Base-by-base conservation (phyloP, 306 rosid species). In the Leucaena leucocephala region DNA sequence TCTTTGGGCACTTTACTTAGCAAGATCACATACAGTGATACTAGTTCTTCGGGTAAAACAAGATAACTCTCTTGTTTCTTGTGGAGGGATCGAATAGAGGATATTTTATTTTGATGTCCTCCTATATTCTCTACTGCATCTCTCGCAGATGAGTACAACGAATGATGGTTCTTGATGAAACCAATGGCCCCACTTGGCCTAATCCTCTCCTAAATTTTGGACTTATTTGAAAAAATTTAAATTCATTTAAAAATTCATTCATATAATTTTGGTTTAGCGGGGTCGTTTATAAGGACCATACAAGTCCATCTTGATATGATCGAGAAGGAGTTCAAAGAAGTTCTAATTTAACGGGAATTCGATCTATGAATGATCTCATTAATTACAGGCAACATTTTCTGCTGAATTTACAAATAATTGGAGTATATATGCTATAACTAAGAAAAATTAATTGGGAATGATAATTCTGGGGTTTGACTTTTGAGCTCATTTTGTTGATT, bases 51-150 rank as follows among this genome's bases (percentile, higher is more conserved):
- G 7, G 8, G 2, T 11, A 61, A 33, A 61, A 61, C 40, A 4
- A 61, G 40, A 12, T 11, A 59, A 59, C 39, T 27, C 27, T 1
- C 2, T 73, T 40, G 65, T 49, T 52, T 65, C 69, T 65, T 65
- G 83, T 73, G 16, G 62, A 42, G 69, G 75, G 38, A 39, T 38
- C 73, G 22, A 8, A 40, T 40, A 9, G 36, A 17, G 58, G 40
- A 80, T 52, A 80, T 64, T 27, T 27, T 27, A 27, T 27, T 80
- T 42, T 33, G 55, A 14, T 16, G 14, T 34, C 8, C 8, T 7
- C 1, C 27, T 2, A 1, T 46, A 52, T 63, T 7, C 45, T 2
- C 62, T 13, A 27, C 27, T 27, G 27, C 27, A 7, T 19, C 15
- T 22, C 27, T 4, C 21, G 2, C 79, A 10, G 13, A 62, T 11